Percentiles rank a stretch among this genome's conserved stretches.
Conservation (phyloP, 441 rosid species). For the Breynia disticha region DNA sequence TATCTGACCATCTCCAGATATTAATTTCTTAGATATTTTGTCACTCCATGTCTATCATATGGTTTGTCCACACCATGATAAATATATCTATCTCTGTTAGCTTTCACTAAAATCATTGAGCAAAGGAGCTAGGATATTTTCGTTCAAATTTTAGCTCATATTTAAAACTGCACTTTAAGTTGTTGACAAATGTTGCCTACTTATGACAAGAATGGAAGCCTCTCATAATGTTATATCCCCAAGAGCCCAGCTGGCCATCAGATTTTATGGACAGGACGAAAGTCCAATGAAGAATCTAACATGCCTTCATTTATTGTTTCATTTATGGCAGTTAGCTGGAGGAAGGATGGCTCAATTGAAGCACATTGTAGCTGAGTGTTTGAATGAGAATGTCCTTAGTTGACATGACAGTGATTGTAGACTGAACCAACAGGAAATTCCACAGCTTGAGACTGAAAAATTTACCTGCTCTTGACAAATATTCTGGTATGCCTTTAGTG, state of each 20-base stretch:
- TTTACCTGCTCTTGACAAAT: not conserved
- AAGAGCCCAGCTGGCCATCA: too few species aligned
- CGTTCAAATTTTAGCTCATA: too few species aligned
- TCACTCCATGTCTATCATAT: not conserved
- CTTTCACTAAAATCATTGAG: too few species aligned
- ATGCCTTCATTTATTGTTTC: conserved; percentile 6
- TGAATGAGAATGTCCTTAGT: conserved; percentile 18
- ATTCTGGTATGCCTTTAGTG: too few species aligned
- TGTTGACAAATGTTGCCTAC: too few species aligned
- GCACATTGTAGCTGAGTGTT: conserved; percentile 33
- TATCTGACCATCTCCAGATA: not conserved
- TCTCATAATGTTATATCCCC: too few species aligned
- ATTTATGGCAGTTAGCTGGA: conserved; percentile 37
- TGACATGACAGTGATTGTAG: not conserved
- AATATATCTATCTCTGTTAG: too few species aligned
- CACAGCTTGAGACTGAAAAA: not conserved
- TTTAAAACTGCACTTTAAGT: too few species aligned
- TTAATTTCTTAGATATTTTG: not conserved
- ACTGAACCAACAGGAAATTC: not conserved
- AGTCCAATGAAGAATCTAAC: conserved; percentile 3
- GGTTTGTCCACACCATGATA: not conserved
- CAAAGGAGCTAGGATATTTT: too few species aligned
- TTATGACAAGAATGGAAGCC: too few species aligned
- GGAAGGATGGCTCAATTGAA: conserved; percentile 43
- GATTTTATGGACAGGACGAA: conserved; percentile 3